A percentile compares a stretch with the other conserved stretches of the same genome.
These are phyloP conservation scores for Hibiscus syriacus DNA, from an alignment of 345 rosid species.

Conservation along the genomic window DNA sequence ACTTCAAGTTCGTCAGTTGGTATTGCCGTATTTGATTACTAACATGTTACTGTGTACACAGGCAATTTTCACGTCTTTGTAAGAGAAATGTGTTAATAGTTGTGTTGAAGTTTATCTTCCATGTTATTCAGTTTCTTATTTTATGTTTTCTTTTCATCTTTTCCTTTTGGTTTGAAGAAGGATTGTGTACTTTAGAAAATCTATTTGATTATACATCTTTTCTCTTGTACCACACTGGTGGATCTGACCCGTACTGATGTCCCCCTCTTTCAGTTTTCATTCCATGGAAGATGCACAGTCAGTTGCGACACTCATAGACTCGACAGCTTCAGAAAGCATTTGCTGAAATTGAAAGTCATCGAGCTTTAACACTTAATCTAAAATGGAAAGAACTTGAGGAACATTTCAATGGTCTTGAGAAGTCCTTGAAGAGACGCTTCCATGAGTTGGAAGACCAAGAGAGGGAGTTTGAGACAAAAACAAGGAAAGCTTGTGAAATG, in stretches of 20 bases:
- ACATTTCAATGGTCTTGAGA: conserved; percentile 97
- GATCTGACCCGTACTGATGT: not conserved
- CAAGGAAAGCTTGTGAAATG: conserved; percentile 64
- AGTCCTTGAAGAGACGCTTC: no score
- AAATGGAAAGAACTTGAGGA: conserved; percentile 98
- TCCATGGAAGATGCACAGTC: conserved; percentile 68
- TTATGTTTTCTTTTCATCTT: not conserved
- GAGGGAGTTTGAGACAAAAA: conserved; percentile 65
- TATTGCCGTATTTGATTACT: not conserved
- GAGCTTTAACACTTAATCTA: conserved; percentile 79
- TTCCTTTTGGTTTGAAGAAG: not conserved
- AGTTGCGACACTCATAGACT: conserved; percentile 72
- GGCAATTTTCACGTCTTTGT: not conserved
- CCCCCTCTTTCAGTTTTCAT: conserved; percentile 25
- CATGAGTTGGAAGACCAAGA: no score
- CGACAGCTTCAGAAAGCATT: conserved; percentile 53
- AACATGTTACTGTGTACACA: not conserved
- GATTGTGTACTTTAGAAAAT: not conserved
- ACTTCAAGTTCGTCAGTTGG: not conserved
- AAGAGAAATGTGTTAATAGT: not conserved
- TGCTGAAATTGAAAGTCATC: conserved; percentile 32
- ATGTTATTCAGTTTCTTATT: not conserved
- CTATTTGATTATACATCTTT: not conserved
- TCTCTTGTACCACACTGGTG: not conserved
- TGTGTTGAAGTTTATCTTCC: not conserved